Evolutionary conservation across 441 rosid genomes (phyloP), one percentile per base, ranked within the genome.

Genomic region (Erysimum pusillum): DNA sequence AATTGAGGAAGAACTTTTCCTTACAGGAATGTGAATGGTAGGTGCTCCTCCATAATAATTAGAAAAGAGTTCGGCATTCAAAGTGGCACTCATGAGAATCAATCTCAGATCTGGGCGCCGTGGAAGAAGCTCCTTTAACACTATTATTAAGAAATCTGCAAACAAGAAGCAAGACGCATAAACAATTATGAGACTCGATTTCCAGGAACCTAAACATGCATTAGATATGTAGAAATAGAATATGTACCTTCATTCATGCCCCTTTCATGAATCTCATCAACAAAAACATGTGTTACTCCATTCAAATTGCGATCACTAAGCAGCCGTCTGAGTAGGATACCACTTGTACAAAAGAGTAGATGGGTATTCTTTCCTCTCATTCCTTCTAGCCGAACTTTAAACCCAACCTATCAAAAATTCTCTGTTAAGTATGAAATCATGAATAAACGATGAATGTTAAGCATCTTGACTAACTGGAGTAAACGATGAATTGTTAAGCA

Each of bases 221-320:
- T 31, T 18, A 67, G 60, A 52, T 67, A 34, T 53, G 34, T 75
- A 59, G 44, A 68, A 62, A 38, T 75, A 59, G 39, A 68, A 62
- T 71, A 18, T 34, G 76, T 83, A 91, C 99, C 99, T 90, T 96
- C 99, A 80, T 96, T 96, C 99, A 96, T 96, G 83, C 99, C 99
- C 70, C 99, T 84, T 80, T 96, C 99, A 75, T 96, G 99, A 85
- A 96, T 96, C 82, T 96, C 99, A 78, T 96, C 99, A 63, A 96
- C 99, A 80, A 96, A 91, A 77, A 96, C 99, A 85, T 96, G 99
- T 61, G 97, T 96, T 71, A 93, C 60, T 32, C 99, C 99, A 84
- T 79, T 78, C 89, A 96, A 85, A 83, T 90, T 93, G 79, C 84
- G 93, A 82, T 96, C 98, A 77, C 94, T 89, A 34, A 96, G 88